A percentile compares a stretch with the other conserved stretches of the same genome.
These are phyloP conservation scores for Breynia disticha DNA, from an alignment of 441 rosid genomes.

Conservation along the genomic window DNA sequence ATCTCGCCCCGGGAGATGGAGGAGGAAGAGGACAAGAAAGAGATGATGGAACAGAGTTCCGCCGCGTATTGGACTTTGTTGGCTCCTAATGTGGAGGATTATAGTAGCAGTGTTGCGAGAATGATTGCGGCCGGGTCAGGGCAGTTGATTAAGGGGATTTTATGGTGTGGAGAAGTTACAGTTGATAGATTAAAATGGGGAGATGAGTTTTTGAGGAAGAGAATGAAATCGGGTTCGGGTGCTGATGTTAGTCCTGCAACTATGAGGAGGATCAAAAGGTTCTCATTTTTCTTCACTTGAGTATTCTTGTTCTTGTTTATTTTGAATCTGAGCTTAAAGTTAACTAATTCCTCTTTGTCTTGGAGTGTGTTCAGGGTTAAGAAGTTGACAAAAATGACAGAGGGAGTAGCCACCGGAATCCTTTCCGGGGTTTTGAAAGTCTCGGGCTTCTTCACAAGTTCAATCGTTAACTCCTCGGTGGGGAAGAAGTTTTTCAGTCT, in stretches of 20 bases:
- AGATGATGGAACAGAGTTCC: slow-evolving; percentile 50
- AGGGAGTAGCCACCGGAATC: slow-evolving; percentile 62
- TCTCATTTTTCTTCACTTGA: background rate
- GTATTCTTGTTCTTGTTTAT: background rate
- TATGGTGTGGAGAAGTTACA: slow-evolving; percentile 94
- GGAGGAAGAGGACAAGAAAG: slow-evolving; percentile 33
- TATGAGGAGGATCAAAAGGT: slow-evolving; percentile 76
- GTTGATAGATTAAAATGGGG: slow-evolving; percentile 72
- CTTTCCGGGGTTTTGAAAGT: slow-evolving; percentile 86
- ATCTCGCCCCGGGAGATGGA: slow-evolving; percentile 59
- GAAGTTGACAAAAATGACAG: slow-evolving; percentile 73
- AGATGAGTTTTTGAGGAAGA: slow-evolving; percentile 50
- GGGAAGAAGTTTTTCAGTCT: slow-evolving; percentile 76
- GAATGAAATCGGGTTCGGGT: slow-evolving; percentile 32
- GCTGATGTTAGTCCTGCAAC: slow-evolving; percentile 53
- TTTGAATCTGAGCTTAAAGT: background rate
- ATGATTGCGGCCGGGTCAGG: slow-evolving; percentile 87
- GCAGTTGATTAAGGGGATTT: slow-evolving; percentile 64
- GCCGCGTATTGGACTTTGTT: slow-evolving; percentile 85
- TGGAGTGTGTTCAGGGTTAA: slow-evolving; percentile 49
- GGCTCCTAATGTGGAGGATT: slow-evolving; percentile 94
- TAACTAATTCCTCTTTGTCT: no score
- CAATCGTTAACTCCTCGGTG: slow-evolving; percentile 75
- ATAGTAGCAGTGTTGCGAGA: slow-evolving; percentile 50
- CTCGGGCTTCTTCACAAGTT: slow-evolving; percentile 65